These are phyloP conservation scores for Vishniacozyma victoriae DNA, from an alignment of 768 basidiomycete species.

Conservation along the genomic window DNA sequence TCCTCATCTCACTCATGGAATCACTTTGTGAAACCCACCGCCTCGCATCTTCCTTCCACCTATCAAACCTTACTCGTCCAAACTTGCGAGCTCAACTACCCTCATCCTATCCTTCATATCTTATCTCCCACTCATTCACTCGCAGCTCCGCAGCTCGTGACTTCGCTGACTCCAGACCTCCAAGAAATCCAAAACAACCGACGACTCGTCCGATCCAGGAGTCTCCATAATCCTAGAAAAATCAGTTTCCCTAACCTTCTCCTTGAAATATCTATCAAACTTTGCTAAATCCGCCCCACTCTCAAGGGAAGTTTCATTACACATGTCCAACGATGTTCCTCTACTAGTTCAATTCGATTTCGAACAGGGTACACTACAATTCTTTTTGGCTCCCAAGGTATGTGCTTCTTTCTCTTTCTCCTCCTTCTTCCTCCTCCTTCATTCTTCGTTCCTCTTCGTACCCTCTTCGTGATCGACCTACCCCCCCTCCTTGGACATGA, in stretches of 20 bases:
- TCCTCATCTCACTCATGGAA: too few species aligned
- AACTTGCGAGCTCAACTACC: background rate
- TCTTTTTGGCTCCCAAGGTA: slow-evolving; percentile 88
- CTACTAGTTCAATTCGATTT: slow-evolving; percentile 84
- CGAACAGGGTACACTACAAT: slow-evolving; percentile 77
- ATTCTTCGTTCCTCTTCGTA: too few species aligned
- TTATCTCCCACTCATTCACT: background rate
- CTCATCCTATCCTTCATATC: background rate
- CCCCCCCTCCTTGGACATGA: too few species aligned
- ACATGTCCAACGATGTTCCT: slow-evolving; percentile 89
- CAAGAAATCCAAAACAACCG: slow-evolving; percentile 40
- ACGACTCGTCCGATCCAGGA: slow-evolving; percentile 30
- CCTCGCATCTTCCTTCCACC: too few species aligned
- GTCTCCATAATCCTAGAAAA: slow-evolving; percentile 81
- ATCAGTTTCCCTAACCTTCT: slow-evolving; percentile 85
- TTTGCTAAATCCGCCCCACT: slow-evolving; percentile 84
- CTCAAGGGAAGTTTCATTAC: slow-evolving; percentile 65
- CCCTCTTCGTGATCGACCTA: too few species aligned
- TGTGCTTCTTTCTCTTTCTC: too few species aligned
- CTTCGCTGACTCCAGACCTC: slow-evolving; percentile 6
- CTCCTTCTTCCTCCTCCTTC: too few species aligned
- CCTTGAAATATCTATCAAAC: slow-evolving; percentile 92
- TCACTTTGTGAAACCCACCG: too few species aligned
- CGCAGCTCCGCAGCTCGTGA: background rate
- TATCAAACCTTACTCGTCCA: too few species aligned